Evolutionary conservation across 805 yeast species (phyloP), one percentile per base, ranked within the genome.

Genomic region (Candida wancherniae): DNA sequence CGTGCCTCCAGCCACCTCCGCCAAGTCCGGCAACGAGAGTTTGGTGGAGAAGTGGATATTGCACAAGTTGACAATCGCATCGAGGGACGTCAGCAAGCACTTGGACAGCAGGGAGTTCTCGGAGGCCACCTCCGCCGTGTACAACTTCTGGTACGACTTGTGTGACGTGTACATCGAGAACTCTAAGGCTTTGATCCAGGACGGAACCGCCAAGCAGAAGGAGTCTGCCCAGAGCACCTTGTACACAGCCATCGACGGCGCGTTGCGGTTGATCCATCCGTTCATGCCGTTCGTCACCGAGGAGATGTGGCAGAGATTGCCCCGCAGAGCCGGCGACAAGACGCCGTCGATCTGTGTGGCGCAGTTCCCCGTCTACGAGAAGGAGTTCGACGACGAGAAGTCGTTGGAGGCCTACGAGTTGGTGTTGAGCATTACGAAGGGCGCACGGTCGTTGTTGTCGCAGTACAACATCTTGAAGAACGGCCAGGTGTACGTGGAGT

Each of bases 141-240:
- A 92, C 71, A 83, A 80, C 65, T 92, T 82, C 75, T 92, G 98
- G 98, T 78, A 83, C 56, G 92, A 87, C 58, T 73, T 92, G 45
- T 92, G 98, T 74, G 98, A 92, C 57, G 95, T 92, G 31, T 92
- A 87, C 73, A 92, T 92, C 63, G 98, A 92, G 71, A 92, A 92
- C 73, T 86, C 96, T 47, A 92, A 92, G 73, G 75, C 78, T 39
- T 74, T 90, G 61, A 87, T 92, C 53, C 73, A 83, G 51, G 97
- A 90, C 62, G 98, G 98, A 51, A 72, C 94, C 22, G 76, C 75
- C 16, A 81, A 63, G 41, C 95, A 92, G 69, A 73, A 79, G 67
- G 74, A 75, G 59, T 84, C 95, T 33, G 98, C 97, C 11, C 84
- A 81, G 67, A 94, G 90, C 58, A 92, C 97, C 15, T 71, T 92